Evolutionary conservation across 805 yeast genomes (phyloP).

Genomic region (Saccharomycopsis fodiens): DNA sequence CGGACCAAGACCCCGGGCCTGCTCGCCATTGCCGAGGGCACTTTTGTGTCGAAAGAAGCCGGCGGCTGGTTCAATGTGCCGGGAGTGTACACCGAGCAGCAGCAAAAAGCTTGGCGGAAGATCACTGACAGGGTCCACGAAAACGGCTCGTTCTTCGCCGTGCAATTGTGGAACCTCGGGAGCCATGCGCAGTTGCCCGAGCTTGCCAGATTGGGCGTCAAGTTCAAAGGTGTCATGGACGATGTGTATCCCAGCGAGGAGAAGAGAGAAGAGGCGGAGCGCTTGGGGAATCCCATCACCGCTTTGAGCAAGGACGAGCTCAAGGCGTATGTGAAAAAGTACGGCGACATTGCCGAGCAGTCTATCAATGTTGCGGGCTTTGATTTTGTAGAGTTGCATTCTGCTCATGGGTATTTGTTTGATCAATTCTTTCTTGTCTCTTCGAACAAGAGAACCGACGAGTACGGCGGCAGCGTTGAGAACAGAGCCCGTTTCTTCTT

Average conservation of each 20-base stretch:
- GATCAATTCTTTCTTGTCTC: conserved; percentile 39
- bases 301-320: conserved; percentile 35
- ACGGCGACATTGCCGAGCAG: conserved; percentile 39
- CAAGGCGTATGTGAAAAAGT: conserved; percentile 32
- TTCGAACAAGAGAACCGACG: conserved; percentile 49
- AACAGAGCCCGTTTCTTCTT: conserved; percentile 44
- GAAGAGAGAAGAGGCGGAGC: conserved; percentile 28
- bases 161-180: conserved; percentile 50
- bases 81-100: conserved; percentile 42
- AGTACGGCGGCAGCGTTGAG: conserved; percentile 57
- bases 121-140: conserved; percentile 43
- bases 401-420: conserved; percentile 53
- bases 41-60: conserved; percentile 33
- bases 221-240: conserved; percentile 34
- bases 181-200: conserved; percentile 34
- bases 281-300: conserved; percentile 30
- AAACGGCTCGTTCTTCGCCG: conserved; percentile 36
- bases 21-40: conserved; percentile 54
- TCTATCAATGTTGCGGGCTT: conserved; percentile 43
- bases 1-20: conserved; percentile 54
- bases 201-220: conserved; percentile 30
- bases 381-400: conserved; percentile 57
- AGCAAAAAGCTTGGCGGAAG: conserved; percentile 41
- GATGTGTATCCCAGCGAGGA: conserved; percentile 30
- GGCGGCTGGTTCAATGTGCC: conserved; percentile 36